Base-by-base conservation (phyloP, 768 basidiomycete genomes). In the Amyloporia xantha region DNA sequence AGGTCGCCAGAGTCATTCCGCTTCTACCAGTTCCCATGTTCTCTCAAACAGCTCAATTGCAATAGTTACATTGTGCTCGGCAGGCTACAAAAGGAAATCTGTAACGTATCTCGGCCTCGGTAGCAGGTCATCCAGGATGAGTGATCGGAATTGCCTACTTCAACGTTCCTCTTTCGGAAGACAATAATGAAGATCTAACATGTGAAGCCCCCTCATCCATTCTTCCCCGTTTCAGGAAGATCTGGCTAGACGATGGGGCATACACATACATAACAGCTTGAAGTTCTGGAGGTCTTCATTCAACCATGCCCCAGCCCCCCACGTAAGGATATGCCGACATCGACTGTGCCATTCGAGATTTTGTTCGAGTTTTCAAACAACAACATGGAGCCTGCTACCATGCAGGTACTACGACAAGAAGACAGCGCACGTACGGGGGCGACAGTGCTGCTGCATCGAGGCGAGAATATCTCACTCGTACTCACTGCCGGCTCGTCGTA, bases 261-360 rank as follows among this genome's bases (percentile, higher is more conserved):
- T 35, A 6, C 17, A 17, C 9, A 17, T 13, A 21, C 20, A 39
- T 39, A n/a, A 10, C 17, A 9, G 12, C 38, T 17, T 39, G n/a
- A n/a, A n/a, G n/a, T n/a, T n/a, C n/a, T n/a, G n/a, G n/a, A n/a
- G n/a, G n/a, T n/a, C n/a, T n/a, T n/a, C n/a, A n/a, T n/a, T n/a
- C 15, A 33, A 33, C 30, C 39, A 26, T 41, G 40, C 48, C 40
- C 19, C 21, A 41, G 15, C 28, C 24, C 35, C 41, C 23, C 47
- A 20, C 43, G 20, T n/a, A 37, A 23, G n/a, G 45, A 26, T 13
- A 62, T 57, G 59, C 75, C 75, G 40, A 73, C 74, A 33, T 72
- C 69, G 58, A 78, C 75, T n/a, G 52, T 66, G 24, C 69, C 76
- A 35, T 79, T 74, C 64, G 78, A 79, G 59, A 71, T 79, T 38